A percentile compares a stretch with the other conserved stretches of the same genome.
These are phyloP conservation scores for Ophiosphaerella narmari DNA, from an alignment of 2,329 filamentous ascomycete genomes.

Conservation along the genomic window DNA sequence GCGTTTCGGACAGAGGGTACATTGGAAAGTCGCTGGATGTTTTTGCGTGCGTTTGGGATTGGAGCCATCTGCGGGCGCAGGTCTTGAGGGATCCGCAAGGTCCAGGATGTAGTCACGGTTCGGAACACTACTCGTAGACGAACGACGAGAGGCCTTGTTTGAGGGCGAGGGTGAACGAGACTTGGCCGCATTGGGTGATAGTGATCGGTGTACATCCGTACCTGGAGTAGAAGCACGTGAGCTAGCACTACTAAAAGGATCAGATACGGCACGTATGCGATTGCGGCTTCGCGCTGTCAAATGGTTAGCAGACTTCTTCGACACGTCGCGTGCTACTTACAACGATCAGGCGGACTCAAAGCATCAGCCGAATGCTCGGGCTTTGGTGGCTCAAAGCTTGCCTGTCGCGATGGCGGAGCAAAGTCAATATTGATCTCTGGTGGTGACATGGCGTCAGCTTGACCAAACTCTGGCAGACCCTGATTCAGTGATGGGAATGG, in stretches of 20 bases:
- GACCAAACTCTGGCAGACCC: slow-evolving; percentile 64
- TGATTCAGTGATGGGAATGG: slow-evolving; percentile 56
- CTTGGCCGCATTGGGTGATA: slow-evolving; percentile 51
- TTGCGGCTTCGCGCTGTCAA: slow-evolving; percentile 57
- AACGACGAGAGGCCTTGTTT: slow-evolving; percentile 54
- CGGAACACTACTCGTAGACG: slow-evolving; percentile 57
- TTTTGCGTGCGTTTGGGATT: slow-evolving; percentile 87
- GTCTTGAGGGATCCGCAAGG: slow-evolving; percentile 84
- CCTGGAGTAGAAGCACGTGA: slow-evolving; percentile 52
- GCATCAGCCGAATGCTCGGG: slow-evolving; percentile 70
- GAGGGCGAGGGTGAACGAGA: slow-evolving; percentile 56
- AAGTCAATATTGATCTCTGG: slow-evolving; percentile 94
- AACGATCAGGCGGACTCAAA: slow-evolving; percentile 75
- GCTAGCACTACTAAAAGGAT: slow-evolving; percentile 59
- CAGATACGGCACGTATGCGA: slow-evolving; percentile 64
- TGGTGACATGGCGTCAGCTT: slow-evolving; percentile 78
- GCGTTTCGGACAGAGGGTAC: slow-evolving; percentile 87
- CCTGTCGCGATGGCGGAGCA: slow-evolving; percentile 73
- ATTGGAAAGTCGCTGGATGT: slow-evolving; percentile 96
- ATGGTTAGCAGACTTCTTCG: slow-evolving; percentile 21
- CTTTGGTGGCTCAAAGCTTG: slow-evolving; percentile 69
- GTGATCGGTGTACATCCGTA: slow-evolving; percentile 41
- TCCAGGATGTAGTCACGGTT: slow-evolving; percentile 82
- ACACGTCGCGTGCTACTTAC: slow-evolving; percentile 50
- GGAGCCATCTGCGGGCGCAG: slow-evolving; percentile 54